These are phyloP conservation scores for Blastobotrys parvus DNA, from an alignment of 805 yeast genomes.

Conservation along the genomic window DNA sequence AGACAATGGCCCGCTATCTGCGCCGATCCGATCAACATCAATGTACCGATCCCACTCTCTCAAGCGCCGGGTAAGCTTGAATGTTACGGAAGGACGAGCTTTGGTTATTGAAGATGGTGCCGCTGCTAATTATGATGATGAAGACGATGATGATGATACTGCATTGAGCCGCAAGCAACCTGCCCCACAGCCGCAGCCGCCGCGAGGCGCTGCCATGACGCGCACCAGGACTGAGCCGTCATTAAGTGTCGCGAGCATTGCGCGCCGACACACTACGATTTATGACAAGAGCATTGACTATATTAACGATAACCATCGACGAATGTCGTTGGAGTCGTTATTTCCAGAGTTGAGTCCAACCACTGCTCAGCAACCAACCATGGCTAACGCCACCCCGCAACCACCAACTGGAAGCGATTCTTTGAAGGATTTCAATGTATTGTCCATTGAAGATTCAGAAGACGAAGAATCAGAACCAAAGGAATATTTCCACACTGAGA, in stretches of 20 bases:
- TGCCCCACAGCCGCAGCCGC: no score
- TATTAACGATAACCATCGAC: slow-evolving; percentile 7
- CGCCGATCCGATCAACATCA: slow-evolving; percentile 4
- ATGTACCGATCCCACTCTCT: slow-evolving; percentile 3
- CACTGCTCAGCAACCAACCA: neutral
- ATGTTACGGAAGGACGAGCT: slow-evolving; percentile 10
- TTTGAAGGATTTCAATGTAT: neutral
- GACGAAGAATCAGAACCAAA: neutral
- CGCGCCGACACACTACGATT: slow-evolving; percentile 3
- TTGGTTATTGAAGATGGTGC: slow-evolving; percentile 2
- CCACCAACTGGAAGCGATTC: neutral
- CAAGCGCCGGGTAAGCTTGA: slow-evolving; percentile 11
- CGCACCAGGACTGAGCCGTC: slow-evolving; percentile 3
- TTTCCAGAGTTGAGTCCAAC: slow-evolving; percentile 13
- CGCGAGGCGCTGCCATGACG: slow-evolving; percentile 4
- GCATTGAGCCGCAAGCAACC: neutral
- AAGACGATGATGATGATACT: neutral
- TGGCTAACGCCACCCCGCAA: neutral
- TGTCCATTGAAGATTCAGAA: slow-evolving; percentile 2
- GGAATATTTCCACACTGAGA: neutral
- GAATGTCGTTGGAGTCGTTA: slow-evolving; percentile 14
- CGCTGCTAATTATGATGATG: neutral
- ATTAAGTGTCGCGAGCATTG: no score
- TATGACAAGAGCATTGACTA: slow-evolving; percentile 10
- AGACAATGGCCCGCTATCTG: slow-evolving; percentile 4